Percentiles rank a stretch among this genome's conserved stretches.
Conservation (phyloP, 164 flowering plant genomes). For the Macadamia tetraphylla region DNA sequence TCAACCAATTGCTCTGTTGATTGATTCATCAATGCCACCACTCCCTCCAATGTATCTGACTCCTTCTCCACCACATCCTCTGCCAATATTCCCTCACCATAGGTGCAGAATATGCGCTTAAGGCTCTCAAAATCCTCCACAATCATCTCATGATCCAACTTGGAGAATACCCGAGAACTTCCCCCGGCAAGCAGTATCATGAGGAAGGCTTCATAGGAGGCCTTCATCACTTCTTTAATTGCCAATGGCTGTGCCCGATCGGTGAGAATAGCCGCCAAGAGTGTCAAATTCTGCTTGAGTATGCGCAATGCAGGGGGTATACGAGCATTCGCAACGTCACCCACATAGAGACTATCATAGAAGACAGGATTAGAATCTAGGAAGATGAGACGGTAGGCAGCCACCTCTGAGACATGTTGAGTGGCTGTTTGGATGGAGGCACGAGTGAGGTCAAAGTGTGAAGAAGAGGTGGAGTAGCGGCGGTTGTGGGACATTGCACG, state of each 20-base stretch:
- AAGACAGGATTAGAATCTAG: constrained; percentile 66
- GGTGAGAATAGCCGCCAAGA: constrained; percentile 53
- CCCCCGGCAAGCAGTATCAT: constrained; percentile 96
- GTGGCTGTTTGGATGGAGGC: constrained; percentile 49
- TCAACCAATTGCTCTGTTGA: constrained; percentile 74
- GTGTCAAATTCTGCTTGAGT: constrained; percentile 83
- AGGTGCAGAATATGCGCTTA: constrained; percentile 52
- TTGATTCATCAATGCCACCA: constrained; percentile 63
- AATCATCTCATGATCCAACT: constrained; percentile 63
- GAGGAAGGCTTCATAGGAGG: constrained; percentile 76
- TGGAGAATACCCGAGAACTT: constrained; percentile 34
- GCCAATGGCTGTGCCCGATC: constrained; percentile 70
- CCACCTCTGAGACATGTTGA: constrained; percentile 73
- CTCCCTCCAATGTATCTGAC: constrained; percentile 71
- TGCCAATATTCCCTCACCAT: constrained; percentile 64
- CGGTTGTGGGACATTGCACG: constrained; percentile 29
- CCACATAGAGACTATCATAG: constrained; percentile 60
- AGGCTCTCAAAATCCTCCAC: constrained; percentile 70
- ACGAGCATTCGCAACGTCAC: constrained; percentile 57
- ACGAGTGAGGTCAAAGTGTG: constrained; percentile 53
- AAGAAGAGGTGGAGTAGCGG: constrained; percentile 21
- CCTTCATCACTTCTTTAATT: constrained; percentile 75
- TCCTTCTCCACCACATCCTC: constrained; percentile 72
- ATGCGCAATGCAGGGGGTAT: constrained; percentile 64
- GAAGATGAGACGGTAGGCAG: constrained; percentile 85